These are phyloP conservation scores for Aegilops longissima DNA, from an alignment of 176 grass and related monocot species.

Conservation along the genomic window DNA sequence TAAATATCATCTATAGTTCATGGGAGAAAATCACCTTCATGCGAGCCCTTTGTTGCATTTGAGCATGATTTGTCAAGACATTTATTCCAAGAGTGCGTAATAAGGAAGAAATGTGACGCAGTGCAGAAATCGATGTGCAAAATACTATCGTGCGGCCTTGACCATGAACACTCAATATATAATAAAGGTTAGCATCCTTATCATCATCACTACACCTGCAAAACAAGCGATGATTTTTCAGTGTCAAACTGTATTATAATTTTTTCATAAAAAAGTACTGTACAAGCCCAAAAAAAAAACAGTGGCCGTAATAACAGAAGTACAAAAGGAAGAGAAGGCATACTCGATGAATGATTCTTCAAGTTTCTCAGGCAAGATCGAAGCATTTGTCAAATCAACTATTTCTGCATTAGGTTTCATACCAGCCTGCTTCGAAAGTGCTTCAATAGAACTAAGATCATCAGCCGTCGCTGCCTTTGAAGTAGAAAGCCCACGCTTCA, in stretches of 20 bases:
- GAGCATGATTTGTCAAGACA: slow-evolving; percentile 85
- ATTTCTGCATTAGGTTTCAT: slow-evolving; percentile 88
- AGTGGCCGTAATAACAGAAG: neutral
- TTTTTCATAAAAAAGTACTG: neutral
- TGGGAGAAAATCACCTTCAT: slow-evolving; percentile 64
- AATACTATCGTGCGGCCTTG: slow-evolving; percentile 91
- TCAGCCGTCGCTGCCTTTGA: slow-evolving; percentile 42
- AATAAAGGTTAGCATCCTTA: slow-evolving; percentile 94
- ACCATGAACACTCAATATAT: slow-evolving; percentile 89
- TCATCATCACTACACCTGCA: slow-evolving; percentile 81
- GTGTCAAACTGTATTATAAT: neutral
- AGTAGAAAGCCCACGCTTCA: slow-evolving; percentile 65
- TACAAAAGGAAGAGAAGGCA: slow-evolving; percentile 27
- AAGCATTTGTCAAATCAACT: slow-evolving; percentile 80
- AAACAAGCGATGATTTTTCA: slow-evolving; percentile 22
- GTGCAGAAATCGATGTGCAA: slow-evolving; percentile 89
- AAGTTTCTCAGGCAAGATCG: slow-evolving; percentile 82
- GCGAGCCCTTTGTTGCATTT: slow-evolving; percentile 99
- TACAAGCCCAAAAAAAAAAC: slow-evolving; percentile 11
- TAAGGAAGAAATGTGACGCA: slow-evolving; percentile 80
- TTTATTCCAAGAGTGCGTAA: slow-evolving; percentile 67
- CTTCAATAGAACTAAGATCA: slow-evolving; percentile 72
- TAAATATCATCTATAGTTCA: neutral
- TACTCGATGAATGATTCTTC: slow-evolving; percentile 96
- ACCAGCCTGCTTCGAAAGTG: slow-evolving; percentile 75